Base-by-base conservation (phyloP, 176 grass and related monocot genomes). In the Lolium multiflorum region DNA sequence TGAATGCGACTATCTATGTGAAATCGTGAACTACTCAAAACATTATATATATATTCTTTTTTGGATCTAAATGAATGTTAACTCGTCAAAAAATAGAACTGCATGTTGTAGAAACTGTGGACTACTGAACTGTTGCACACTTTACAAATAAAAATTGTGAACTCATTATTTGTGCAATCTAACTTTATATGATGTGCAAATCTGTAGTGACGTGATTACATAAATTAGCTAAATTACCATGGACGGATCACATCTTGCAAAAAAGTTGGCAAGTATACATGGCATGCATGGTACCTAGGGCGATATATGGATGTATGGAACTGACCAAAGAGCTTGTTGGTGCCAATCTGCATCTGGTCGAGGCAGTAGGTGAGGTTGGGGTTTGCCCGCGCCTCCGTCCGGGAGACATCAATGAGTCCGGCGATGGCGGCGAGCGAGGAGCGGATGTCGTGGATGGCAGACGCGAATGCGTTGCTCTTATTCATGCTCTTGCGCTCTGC, bases 401-500 rank as follows among this genome's bases (percentile, higher is more conserved):
- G 76, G 15, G 82, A 87, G 22, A 92, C 25, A 43, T 92, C 88
- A 2, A 98, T 60, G 17, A 98, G 72, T 0, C 89, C 87, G 18
- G 61, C 51, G 6, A 98, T 89, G 38, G 77, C 82, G 7, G 88
- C 64, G 0, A 98, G 88, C 26, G 89, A 68, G 20, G 89, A 93
- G 1, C 91, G 89, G 16, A 93, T 87, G 60, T 98, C 93, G 25
- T 98, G 96, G 70, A 88, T 98, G 38, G 91, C 91, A 20, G 81
- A 81, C 26, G 86, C 83, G 52, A 98, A 90, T 17, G 96, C 89
- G 25, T 95, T 88, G 82, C 87, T 98, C 80, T 98, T 98, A 76
- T 98, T 98, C 95, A 95, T 92, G 67, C 89, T 93, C 77, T 93
- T 98, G 60, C 88, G 87, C 80, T 98, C 96, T 26, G 91, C 93